A percentile compares a stretch with the other conserved stretches of the same genome.
Evolutionary conservation across 345 rosid genomes (phyloP).

Genomic region (Euphorbia lathyris): DNA sequence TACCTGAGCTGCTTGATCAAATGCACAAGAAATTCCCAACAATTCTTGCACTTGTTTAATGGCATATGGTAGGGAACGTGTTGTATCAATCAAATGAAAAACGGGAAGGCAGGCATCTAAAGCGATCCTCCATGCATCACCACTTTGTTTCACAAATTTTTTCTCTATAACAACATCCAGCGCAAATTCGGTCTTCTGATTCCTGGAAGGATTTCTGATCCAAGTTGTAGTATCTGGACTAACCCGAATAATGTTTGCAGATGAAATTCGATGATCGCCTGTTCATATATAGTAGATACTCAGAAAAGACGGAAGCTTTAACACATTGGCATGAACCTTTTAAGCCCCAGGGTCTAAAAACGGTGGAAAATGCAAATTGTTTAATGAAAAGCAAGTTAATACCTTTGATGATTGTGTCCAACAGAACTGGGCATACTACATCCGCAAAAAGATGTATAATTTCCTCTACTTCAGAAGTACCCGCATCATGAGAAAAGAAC

Average conservation of each 20-base stretch:
- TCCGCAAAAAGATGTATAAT: conserved; percentile 51
- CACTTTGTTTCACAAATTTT: conserved; percentile 65
- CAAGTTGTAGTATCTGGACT: conserved; percentile 66
- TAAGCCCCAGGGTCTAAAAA: too few species aligned
- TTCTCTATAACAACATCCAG: conserved; percentile 72
- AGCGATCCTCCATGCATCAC: conserved; percentile 95
- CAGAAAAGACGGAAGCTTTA: conserved; percentile 15
- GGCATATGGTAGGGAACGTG: conserved; percentile 80
- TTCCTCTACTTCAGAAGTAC: conserved; percentile 43
- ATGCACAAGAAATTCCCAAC: conserved; percentile 86
- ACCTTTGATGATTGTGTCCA: conserved; percentile 89
- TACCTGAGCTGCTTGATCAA: conserved; percentile 95
- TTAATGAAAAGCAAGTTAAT: conserved; percentile 5
- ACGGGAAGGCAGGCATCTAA: conserved; percentile 88
- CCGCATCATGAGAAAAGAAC: conserved; percentile 50
- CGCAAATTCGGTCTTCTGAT: conserved; percentile 65
- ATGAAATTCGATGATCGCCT: conserved; percentile 81
- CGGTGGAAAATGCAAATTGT: not conserved
- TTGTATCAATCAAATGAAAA: conserved; percentile 68
- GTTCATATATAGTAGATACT: conserved; percentile 16
- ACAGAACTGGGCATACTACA: conserved; percentile 65
- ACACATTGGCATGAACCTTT: not conserved
- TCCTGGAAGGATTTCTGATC: conserved; percentile 54
- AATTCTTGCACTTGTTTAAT: conserved; percentile 84
- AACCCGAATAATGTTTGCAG: conserved; percentile 74